Evolutionary conservation across 78 protist genomes (phyloP), one percentile per base, ranked within the genome.

Genomic region (Goniomonas avonlea): DNA sequence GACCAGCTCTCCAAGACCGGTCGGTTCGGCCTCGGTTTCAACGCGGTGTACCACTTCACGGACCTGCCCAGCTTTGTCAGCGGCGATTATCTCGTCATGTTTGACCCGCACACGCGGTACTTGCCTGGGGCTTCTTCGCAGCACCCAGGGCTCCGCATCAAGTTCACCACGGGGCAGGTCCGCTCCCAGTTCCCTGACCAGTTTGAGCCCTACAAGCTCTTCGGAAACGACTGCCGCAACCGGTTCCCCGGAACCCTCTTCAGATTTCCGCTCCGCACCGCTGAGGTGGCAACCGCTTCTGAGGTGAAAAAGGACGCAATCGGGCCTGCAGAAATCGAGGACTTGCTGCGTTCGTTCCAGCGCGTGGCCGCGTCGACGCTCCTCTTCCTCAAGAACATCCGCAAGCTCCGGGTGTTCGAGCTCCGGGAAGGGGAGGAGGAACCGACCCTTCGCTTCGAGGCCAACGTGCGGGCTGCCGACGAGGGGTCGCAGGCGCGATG

Each of bases 11-110:
- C n/a, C 56, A 43, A 69, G 15, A 43, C 31, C n/a, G 47, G 90
- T 89, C 39, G 32, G 4, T 88, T 85, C 25, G 92, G 89, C 9
- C 25, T 88, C n/a, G 92, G 92, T 21, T 88, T 88, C 84, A 47
- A 55, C 73, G 43, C 86, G 18, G 80, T 81, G 37, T 88, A 85
- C 66, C 85, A 82, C 73, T 8, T 59, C 38, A 81, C 92, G 17
- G 92, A 88, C 47, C 47, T 82, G 11, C 89, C 89, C 0, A 20
- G 43, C 20, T 65, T 88, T n/a, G 40, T 82, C 34, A 38, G 58
- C 31, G 83, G 81, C 9, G 27, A 27, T 21, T 37, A 3, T 15
- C 23, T 75, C 32, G 71, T 25, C 5, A 5, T 58, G 53, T 60
- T 88, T 34, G 92, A 88, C 80, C 86, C 88, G 27, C 71, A 55